Evolutionary conservation across 1,284 basidiomycete species (phyloP).

Genomic region (Neolentinus lepideus): DNA sequence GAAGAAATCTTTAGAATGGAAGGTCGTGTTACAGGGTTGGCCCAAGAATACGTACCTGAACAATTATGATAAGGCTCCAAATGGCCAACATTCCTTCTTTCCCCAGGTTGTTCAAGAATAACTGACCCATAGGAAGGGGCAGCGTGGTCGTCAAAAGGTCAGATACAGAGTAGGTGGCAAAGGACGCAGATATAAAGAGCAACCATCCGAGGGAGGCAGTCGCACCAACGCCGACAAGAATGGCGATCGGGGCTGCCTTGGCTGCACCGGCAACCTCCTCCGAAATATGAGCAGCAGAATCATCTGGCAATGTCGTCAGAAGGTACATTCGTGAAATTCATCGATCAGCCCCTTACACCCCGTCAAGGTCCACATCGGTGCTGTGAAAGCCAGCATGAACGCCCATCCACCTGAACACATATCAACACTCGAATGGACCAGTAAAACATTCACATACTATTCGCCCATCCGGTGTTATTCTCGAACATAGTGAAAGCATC

Average conservation of each 20-base stretch:
- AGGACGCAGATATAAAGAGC: constrained; percentile 55
- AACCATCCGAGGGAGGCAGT: constrained; percentile 61
- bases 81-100: constrained; percentile 64
- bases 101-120: constrained; percentile 59
- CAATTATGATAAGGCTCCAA: constrained; percentile 65
- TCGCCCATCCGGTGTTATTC: constrained; percentile 64
- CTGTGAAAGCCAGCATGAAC: constrained; percentile 64
- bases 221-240: constrained; percentile 55
- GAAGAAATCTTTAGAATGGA: background rate
- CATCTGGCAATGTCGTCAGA: constrained; percentile 34
- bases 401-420: constrained; percentile 53
- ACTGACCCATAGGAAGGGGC: constrained; percentile 65
- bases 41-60: constrained; percentile 37
- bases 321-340: too few relatives aligned
- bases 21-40: too few relatives aligned
- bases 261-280: constrained; percentile 68
- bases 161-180: constrained; percentile 49
- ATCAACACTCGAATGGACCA: background rate
- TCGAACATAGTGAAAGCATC: constrained; percentile 66
- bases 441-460: constrained; percentile 29
- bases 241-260: constrained; percentile 68
- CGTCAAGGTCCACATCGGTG: constrained; percentile 74
- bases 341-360: constrained; percentile 41
- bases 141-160: constrained; percentile 42
- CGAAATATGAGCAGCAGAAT: constrained; percentile 73